Base-by-base conservation (phyloP, 164 flowering plant species). In the Vitis riparia region DNA sequence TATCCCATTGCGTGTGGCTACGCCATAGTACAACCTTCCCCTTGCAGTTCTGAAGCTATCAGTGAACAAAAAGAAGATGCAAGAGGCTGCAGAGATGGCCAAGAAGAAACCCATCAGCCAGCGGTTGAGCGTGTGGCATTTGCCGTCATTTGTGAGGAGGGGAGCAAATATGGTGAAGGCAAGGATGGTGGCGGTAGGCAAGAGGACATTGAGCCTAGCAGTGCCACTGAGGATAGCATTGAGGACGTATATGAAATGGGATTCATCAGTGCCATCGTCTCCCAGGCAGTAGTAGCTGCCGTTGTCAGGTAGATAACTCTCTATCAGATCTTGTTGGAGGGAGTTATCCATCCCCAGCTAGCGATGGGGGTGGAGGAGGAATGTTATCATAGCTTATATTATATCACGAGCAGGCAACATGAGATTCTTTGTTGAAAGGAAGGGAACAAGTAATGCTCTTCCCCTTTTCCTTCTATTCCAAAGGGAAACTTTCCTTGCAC, bases 151-250 rank as follows among this genome's bases (percentile, higher is more conserved):
- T 30, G 90, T 86, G 2, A 86, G 71, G 53, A 88, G 62, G 9
- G 92, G 92, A 19, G 87, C 73, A 30, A 88, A 85, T 48, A 88
- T 80, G 75, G 87, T 73, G 88, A 86, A 88, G 68, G 86, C 80
- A 1, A 88, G 84, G 71, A 88, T 83, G 32, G 87, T 86, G 10
- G 83, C 87, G 1, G 85, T 83, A 9, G 89, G 92, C 29, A 85
- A 58, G 17, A 86, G 88, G 65, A 83, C 69, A 44, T 86, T 86
- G 82, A 88, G 89, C 11, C 88, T 73, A 8, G 88, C 92, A 0
- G 89, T 85, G 73, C 87, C 87, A 14, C 85, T 84, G 1, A 88
- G 82, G 70, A 88, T 78, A 14, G 83, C 76, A 63, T 84, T 88
- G 63, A 83, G 57, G n/a, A 78, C 19, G 68, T 72, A 73, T 3